These are phyloP conservation scores for Moesziomyces aphidis DNA, from an alignment of 1,284 basidiomycete species.

Conservation along the genomic window DNA sequence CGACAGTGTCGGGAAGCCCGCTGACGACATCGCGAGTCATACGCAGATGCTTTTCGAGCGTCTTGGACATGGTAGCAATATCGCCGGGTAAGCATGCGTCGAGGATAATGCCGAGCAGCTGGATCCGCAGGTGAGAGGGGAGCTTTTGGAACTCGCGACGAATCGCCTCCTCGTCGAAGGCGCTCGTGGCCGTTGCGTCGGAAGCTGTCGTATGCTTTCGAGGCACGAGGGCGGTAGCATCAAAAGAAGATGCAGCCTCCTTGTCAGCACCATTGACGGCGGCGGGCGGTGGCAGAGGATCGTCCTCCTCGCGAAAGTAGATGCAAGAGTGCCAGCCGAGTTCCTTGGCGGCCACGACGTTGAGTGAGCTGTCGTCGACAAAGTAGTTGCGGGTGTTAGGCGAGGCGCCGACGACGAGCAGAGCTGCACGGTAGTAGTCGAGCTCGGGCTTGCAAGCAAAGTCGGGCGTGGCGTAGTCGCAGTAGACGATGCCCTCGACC, in stretches of 20 bases:
- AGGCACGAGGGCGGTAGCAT: constrained; percentile 16
- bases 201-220: background rate
- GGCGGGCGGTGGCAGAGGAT: constrained; percentile 10
- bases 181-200: constrained; percentile 1
- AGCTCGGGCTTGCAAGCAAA: constrained; percentile 86
- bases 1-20: constrained; percentile 77
- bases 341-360: constrained; percentile 56
- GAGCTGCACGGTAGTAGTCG: constrained; percentile 59
- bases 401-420: constrained; percentile 38
- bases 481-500: constrained; percentile 83
- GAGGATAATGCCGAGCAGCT: constrained; percentile 52
- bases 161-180: constrained; percentile 49
- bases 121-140: constrained; percentile 37
- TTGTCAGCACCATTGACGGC: constrained; percentile 17
- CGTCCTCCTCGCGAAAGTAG: constrained; percentile 55
- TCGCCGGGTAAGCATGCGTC: constrained; percentile 56
- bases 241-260: constrained; percentile 25
- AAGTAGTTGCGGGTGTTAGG: constrained; percentile 52
- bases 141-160: constrained; percentile 39
- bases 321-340: constrained; percentile 64
- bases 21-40: constrained; percentile 84
- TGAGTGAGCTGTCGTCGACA: constrained; percentile 65
- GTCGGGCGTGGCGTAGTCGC: constrained; percentile 77
- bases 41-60: constrained; percentile 82
- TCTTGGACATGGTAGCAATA: constrained; percentile 42